Evolutionary conservation across 306 rosid genomes (phyloP).

Genomic region (Prunus fruticosa): DNA sequence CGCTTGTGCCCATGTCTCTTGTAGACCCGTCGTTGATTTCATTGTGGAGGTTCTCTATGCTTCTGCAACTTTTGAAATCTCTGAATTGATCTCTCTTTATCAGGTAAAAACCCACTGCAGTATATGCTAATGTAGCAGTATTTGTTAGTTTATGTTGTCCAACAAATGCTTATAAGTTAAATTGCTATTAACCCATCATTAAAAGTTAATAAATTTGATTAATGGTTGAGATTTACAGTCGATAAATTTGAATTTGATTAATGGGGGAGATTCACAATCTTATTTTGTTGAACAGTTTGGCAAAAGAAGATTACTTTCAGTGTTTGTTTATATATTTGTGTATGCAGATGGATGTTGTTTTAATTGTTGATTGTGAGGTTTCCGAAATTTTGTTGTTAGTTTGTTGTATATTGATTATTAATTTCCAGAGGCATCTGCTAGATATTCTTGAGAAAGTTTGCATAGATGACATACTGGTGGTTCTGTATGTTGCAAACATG

Average conservation of each 20-base stretch:
- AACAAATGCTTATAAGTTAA: not conserved
- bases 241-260: not conserved
- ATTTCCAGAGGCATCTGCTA: conserved; percentile 47
- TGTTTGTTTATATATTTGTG: not conserved
- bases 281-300: not conserved
- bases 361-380: not conserved
- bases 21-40: conserved; percentile 56
- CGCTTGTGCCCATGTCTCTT: conserved; percentile 49
- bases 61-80: conserved; percentile 42
- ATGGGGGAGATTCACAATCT: not conserved
- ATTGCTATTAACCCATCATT: not conserved
- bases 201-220: not conserved
- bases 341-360: not conserved
- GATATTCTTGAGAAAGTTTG: conserved; percentile 43
- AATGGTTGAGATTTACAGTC: not conserved
- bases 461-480: conserved; percentile 47
- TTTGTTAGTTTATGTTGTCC: not conserved
- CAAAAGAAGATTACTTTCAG: not conserved
- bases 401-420: conserved; percentile 18
- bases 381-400: not conserved
- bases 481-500: conserved; percentile 44
- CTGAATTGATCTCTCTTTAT: conserved; percentile 48
- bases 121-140: too few species aligned
- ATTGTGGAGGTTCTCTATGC: conserved; percentile 46
- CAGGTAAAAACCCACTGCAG: conserved; percentile 29